Percentiles rank a stretch among this genome's conserved stretches.
Conservation (phyloP, 1,284 basidiomycete species). For the Rhodotorula glutinis region DNA sequence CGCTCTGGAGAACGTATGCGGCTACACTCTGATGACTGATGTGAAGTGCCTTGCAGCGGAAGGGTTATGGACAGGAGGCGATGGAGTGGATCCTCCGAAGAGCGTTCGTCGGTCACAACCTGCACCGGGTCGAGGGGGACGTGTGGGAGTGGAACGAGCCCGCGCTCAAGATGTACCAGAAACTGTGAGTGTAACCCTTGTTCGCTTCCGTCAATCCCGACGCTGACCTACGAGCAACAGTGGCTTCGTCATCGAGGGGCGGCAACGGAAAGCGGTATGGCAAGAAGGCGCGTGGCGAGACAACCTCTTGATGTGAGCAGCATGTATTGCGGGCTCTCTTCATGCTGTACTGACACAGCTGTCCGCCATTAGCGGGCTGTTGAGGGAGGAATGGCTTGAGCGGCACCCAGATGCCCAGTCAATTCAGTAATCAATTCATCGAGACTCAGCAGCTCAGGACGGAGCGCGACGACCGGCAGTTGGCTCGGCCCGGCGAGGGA, state of each 20-base stretch:
- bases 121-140: conserved; percentile 1
- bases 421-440: neutral
- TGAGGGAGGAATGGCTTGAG: neutral
- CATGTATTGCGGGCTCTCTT: neutral
- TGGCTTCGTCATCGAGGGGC: conserved; percentile 9
- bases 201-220: no score
- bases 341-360: no score
- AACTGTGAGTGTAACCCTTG: neutral
- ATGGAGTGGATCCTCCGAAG: conserved; percentile 13
- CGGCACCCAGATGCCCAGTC: neutral
- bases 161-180: neutral
- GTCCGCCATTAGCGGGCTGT: neutral
- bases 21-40: no score
- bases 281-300: conserved; percentile 10
- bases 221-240: neutral
- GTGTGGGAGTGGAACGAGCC: neutral
- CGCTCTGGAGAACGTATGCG: no score
- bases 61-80: conserved; percentile 12
- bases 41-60: neutral
- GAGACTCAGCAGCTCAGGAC: no score
- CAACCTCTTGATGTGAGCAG: conserved; percentile 8
- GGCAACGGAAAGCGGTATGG: conserved; percentile 1
- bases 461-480: no score
- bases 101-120: conserved; percentile 1
- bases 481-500: no score